These are phyloP conservation scores for Wallacemonas sp. DNA, from an alignment of 208 protist genomes.

Conservation along the genomic window DNA sequence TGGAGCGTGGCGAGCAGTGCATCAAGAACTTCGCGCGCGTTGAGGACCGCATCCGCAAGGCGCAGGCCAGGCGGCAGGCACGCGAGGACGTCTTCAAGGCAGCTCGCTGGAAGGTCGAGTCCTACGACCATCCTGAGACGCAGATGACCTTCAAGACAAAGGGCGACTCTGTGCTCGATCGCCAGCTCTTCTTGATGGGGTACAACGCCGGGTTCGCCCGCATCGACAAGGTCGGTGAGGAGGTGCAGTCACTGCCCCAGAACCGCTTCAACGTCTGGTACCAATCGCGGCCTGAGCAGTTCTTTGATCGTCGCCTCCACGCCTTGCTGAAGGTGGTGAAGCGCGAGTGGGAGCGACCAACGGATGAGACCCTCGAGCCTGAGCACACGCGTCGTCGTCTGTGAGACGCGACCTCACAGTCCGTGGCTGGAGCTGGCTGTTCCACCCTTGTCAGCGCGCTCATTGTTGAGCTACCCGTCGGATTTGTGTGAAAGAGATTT, in stretches of 20 bases:
- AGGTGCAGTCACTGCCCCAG: slow-evolving; percentile 59
- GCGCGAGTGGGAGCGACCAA: slow-evolving; percentile 68
- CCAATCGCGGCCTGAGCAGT: slow-evolving; percentile 58
- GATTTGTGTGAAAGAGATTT: too few relatives aligned
- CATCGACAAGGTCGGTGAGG: slow-evolving; percentile 33
- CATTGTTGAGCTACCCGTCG: too few relatives aligned
- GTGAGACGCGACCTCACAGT: neutral
- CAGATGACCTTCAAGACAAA: slow-evolving; percentile 55
- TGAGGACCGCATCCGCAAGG: slow-evolving; percentile 56
- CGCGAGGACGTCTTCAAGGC: slow-evolving; percentile 60
- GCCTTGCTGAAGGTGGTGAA: slow-evolving; percentile 64
- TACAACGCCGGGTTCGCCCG: slow-evolving; percentile 69
- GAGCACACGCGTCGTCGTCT: slow-evolving; percentile 28
- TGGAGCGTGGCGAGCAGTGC: slow-evolving; percentile 77
- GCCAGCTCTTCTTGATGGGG: slow-evolving; percentile 68
- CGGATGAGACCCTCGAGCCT: slow-evolving; percentile 23
- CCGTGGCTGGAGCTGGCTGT: neutral
- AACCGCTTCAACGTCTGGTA: slow-evolving; percentile 86
- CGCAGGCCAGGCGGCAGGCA: slow-evolving; percentile 35
- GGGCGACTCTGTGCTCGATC: slow-evolving; percentile 49
- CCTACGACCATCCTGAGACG: slow-evolving; percentile 61
- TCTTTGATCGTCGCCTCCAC: slow-evolving; percentile 60
- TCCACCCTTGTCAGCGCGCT: neutral
- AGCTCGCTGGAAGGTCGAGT: slow-evolving; percentile 85
- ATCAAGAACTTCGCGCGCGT: slow-evolving; percentile 62